phyloP scores from a whole-genome alignment of 441 rosid species.

The Populus hybrid region DNA sequence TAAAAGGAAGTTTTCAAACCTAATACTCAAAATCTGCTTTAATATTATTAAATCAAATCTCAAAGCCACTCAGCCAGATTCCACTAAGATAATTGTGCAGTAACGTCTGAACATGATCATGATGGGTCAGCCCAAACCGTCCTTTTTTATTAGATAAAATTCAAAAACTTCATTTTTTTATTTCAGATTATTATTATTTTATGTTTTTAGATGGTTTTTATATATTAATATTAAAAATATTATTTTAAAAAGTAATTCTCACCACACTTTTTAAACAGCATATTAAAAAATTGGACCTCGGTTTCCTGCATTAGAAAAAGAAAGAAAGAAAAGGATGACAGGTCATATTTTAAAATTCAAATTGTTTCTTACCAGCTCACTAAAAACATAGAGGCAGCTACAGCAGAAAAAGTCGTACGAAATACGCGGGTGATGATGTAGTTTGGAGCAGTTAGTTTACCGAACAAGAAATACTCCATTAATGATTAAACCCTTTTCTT shows the following conservation, averaged over 20 bases:
- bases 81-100: background rate
- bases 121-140: background rate
- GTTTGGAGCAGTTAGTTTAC: conserved; percentile 10
- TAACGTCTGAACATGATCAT: background rate
- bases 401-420: background rate
- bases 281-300: too few relatives aligned
- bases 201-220: too few relatives aligned
- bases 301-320: too few relatives aligned
- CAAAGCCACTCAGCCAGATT: background rate
- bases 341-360: too few relatives aligned
- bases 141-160: background rate
- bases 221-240: too few relatives aligned
- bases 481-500: too few relatives aligned
- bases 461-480: background rate
- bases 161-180: too few relatives aligned
- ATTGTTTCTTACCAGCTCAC: background rate
- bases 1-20: background rate
- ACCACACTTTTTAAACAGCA: too few relatives aligned
- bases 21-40: background rate
- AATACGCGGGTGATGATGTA: background rate
- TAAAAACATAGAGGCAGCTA: background rate
- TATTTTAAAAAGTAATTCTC: too few relatives aligned
- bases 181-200: too few relatives aligned
- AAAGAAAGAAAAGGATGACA: too few relatives aligned
- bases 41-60: background rate